Evolutionary conservation across 2,329 filamentous ascomycete species (phyloP), one percentile per base, ranked within the genome.

Genomic region (Cytospora leucostoma): DNA sequence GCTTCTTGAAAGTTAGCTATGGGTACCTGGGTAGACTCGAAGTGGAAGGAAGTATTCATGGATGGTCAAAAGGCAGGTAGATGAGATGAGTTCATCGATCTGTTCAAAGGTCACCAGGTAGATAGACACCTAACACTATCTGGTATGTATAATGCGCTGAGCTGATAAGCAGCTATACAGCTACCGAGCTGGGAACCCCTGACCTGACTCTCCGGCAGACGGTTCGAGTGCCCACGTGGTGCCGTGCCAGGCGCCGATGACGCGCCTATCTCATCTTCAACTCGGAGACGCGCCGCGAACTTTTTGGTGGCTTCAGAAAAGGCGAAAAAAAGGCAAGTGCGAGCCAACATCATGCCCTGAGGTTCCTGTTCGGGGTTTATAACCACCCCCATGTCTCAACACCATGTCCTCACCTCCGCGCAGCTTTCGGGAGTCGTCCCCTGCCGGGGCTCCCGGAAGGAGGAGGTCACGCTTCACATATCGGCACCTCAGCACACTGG

Each of bases 381-480:
- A 27, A 35, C 8, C n/a, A 33, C 19, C 49, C 27, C 34, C 38
- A 19, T 59, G 44, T 49, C 11, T 49, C 33, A 19, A 38, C 64
- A 65, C 10, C 53, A 74, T 74, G 71, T 71, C 72, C 33, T 75
- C 74, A 12, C 68, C 72, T 33, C 68, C 67, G 44, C 67, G 54
- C 21, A 64, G 67, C 58, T 76, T 75, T 61, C 70, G 73, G 59
- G 68, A 70, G n/a, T 76, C 75, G 13, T 76, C 76, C 38, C 77
- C 75, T 13, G 68, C 68, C 12, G 71, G 72, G 40, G 72, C 71
- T 47, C 69, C 69, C 15, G 73, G 72, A 19, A 69, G 67, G 15
- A 74, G 73, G 54, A 79, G 78, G 53, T 97, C 93, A 17, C 84
- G 83, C 63, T 98, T 95, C 77, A 97, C 92, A 3, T 92, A 91